These are phyloP conservation scores for Talaromyces proteolyticus DNA, from an alignment of 495 filamentous ascomycete genomes.

Conservation along the genomic window DNA sequence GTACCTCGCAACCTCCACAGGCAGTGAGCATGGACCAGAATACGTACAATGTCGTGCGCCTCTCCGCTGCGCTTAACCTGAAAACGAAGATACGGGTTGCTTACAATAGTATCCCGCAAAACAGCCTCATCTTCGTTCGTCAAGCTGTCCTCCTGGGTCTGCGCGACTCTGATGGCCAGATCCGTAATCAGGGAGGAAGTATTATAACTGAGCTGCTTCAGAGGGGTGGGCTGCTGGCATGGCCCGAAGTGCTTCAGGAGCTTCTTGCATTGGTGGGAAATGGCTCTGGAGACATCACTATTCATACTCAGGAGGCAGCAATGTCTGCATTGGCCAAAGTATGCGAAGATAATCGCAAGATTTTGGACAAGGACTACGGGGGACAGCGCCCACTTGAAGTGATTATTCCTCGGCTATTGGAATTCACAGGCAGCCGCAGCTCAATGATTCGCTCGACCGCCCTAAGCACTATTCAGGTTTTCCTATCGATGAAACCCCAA, in stretches of 20 bases:
- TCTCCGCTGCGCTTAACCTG: slow-evolving; percentile 84
- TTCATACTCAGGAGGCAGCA: slow-evolving; percentile 80
- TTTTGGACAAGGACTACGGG: slow-evolving; percentile 78
- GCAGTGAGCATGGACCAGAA: slow-evolving; percentile 46
- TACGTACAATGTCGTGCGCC: slow-evolving; percentile 71
- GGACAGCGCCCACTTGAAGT: slow-evolving; percentile 82
- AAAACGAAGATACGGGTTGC: slow-evolving; percentile 82
- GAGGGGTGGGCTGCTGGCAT: slow-evolving; percentile 78
- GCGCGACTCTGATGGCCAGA: slow-evolving; percentile 73
- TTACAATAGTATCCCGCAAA: slow-evolving; percentile 64
- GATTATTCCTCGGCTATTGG: slow-evolving; percentile 85
- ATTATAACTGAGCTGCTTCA: slow-evolving; percentile 92
- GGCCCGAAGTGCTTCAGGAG: slow-evolving; percentile 84
- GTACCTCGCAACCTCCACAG: slow-evolving; percentile 55
- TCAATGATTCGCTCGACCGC: slow-evolving; percentile 73
- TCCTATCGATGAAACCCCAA: slow-evolving; percentile 74
- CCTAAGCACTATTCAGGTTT: slow-evolving; percentile 81
- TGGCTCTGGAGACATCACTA: slow-evolving; percentile 55
- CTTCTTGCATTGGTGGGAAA: slow-evolving; percentile 72
- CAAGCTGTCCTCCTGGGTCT: slow-evolving; percentile 71
- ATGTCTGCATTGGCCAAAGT: slow-evolving; percentile 92
- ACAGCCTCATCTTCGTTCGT: slow-evolving; percentile 67
- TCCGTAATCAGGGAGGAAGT: slow-evolving; percentile 83
- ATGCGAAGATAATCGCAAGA: slow-evolving; percentile 89
- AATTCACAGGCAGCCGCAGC: slow-evolving; percentile 70